These are phyloP conservation scores for Blastocystis sp. DNA, from an alignment of 352 stramenopile species.

Conservation along the genomic window DNA sequence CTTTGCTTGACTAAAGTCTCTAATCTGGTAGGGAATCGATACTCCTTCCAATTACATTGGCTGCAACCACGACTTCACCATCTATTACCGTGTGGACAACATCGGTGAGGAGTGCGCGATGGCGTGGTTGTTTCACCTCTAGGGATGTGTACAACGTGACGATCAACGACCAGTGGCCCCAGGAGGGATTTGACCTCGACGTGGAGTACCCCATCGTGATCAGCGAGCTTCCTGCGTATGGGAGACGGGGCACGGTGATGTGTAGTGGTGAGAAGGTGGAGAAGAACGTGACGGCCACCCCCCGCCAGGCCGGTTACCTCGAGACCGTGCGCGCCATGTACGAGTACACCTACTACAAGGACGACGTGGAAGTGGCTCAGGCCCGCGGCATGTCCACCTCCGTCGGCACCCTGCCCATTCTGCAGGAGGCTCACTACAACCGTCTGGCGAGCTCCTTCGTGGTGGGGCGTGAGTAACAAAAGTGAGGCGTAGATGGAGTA, in stretches of 20 bases:
- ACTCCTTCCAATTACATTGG: slow-evolving; percentile 60
- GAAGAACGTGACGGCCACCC: slow-evolving; percentile 36
- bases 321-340: slow-evolving; percentile 39
- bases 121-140: neutral
- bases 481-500: slow-evolving; percentile 30
- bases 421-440: slow-evolving; percentile 1
- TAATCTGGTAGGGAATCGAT: slow-evolving; percentile 40
- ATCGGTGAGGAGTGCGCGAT: slow-evolving; percentile 1
- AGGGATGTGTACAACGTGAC: slow-evolving; percentile 54
- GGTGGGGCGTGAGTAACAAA: neutral
- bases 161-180: slow-evolving; percentile 59
- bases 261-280: slow-evolving; percentile 25
- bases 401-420: slow-evolving; percentile 7
- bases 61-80: neutral
- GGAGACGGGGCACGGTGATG: neutral
- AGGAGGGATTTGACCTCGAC: slow-evolving; percentile 21
- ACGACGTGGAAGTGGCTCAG: neutral
- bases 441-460: slow-evolving; percentile 4
- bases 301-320: slow-evolving; percentile 37
- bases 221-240: slow-evolving; percentile 14
- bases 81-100: slow-evolving; percentile 23
- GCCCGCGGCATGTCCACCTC: slow-evolving; percentile 4
- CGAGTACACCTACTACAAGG: slow-evolving; percentile 26
- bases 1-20: neutral
- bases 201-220: neutral